Evolutionary conservation across 129 eudicot genomes (phyloP).

Genomic region (Smallanthus sonchifolius): DNA sequence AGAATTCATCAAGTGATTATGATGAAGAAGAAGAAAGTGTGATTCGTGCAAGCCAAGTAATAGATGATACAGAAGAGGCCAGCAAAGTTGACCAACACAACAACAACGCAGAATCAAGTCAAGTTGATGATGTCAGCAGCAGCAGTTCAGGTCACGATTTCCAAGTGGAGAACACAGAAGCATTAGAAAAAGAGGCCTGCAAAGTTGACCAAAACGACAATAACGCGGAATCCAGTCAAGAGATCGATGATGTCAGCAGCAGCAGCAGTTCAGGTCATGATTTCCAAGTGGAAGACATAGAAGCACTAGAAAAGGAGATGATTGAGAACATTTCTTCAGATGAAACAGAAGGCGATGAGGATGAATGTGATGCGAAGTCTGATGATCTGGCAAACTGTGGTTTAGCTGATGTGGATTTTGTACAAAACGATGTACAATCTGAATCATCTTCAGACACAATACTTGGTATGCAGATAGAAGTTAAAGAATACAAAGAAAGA

Average conservation of each 20-base stretch:
- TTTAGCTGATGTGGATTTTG: constrained; percentile 26
- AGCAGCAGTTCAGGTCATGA: not conserved
- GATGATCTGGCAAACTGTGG: constrained; percentile 14
- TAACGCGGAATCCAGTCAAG: constrained; percentile 18
- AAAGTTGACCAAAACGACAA: not conserved
- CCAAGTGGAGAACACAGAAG: too few species aligned
- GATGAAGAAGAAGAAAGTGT: constrained; percentile 41
- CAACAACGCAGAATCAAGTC: constrained; percentile 13
- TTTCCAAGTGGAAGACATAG: constrained; percentile 27
- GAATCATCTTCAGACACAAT: constrained; percentile 30
- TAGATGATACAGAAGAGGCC: constrained; percentile 28
- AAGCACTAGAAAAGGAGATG: constrained; percentile 20
- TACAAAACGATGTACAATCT: constrained; percentile 34
- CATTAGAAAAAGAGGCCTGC: not conserved
- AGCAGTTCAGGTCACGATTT: too few species aligned
- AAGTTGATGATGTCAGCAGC: too few species aligned
- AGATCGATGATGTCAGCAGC: not conserved
- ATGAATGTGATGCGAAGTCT: constrained; percentile 20
- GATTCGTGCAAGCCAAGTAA: constrained; percentile 11
- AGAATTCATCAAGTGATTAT: constrained; percentile 30
- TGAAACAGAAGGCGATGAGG: constrained; percentile 26
- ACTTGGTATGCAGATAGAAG: constrained; percentile 33
- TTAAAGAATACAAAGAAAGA: constrained; percentile 30
- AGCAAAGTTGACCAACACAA: not conserved
- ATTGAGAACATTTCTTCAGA: constrained; percentile 23